Base-by-base conservation (phyloP, 75 land plant species). In the Sequoia sempervirens region DNA sequence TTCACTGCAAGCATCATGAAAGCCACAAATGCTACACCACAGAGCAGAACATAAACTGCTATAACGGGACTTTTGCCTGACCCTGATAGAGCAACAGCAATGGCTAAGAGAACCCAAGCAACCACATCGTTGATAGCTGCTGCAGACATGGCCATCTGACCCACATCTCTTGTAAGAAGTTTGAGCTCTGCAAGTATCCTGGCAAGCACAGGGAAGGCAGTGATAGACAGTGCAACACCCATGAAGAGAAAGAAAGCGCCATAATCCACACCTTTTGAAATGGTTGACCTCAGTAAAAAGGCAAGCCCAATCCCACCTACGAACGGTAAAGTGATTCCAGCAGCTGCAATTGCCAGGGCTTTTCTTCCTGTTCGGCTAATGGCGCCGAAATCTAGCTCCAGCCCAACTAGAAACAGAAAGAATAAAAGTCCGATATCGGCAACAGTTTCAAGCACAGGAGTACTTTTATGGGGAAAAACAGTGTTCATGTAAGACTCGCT, bases 171-270 rank as follows among this genome's bases (percentile, higher is more conserved):
- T 75, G 94, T 96, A 80, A 96, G 91, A 34, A 96, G 94, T 84
- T 91, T 93, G 13, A 95, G 90, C 88, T 95, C 97, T 20, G 97
- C 97, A 6, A 95, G 89, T 52, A 95, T 95, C 18, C 97, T 89
- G 28, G 97, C 97, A 41, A 95, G 91, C 40, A 95, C 95, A 52
- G 97, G 97, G 82, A 95, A 93, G 18, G 97, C 97, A 37, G 97
- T 95, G 72, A 95, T 92, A 45, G 97, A 95, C 74, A 95, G 88
- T n/a, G 97, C 92, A 10, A 95, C 97, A 17, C 95, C 97, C 92
- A 93, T 94, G 91, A 95, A 95, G 23, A 95, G 89, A 54, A 94
- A 89, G 83, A 93, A 95, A 32, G 95, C 75, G 13, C 80, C 82
- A 28, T 75, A 85, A 13, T 75, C 61, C 23, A 87, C 90, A 70